Percentiles rank a stretch among this genome's conserved stretches.
These are phyloP conservation scores for Xerocomus potaroensis DNA, from an alignment of 768 basidiomycete species.

Conservation along the genomic window DNA sequence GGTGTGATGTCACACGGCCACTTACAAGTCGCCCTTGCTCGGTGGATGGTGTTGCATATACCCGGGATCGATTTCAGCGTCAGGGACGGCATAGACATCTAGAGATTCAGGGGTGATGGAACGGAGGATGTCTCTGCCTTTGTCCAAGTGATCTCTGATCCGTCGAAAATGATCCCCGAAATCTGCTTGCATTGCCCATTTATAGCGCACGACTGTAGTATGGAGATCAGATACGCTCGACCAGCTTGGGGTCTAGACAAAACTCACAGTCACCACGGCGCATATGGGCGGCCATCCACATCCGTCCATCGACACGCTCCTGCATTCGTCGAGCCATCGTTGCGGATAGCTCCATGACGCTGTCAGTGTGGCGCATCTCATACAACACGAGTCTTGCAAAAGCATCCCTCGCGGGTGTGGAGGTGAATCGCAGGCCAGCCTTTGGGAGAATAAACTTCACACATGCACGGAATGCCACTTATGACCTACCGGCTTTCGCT, in stretches of 20 bases:
- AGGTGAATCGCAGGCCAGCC: conserved; percentile 34
- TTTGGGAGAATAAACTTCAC: conserved; percentile 13
- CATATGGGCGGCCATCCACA: conserved; percentile 44
- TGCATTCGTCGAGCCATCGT: conserved; percentile 32
- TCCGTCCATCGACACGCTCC: conserved; percentile 26
- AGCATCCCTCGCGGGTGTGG: conserved; percentile 26
- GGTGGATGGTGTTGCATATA: conserved; percentile 17
- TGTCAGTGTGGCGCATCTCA: conserved; percentile 26
- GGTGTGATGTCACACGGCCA: not conserved
- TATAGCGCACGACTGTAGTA: conserved; percentile 25
- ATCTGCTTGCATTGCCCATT: conserved; percentile 35
- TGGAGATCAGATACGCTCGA: not conserved
- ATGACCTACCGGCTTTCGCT: conserved; percentile 37
- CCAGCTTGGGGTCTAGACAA: not conserved
- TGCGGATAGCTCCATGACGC: conserved; percentile 27
- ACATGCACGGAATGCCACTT: not conserved
- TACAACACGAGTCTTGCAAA: conserved; percentile 33
- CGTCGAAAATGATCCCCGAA: conserved; percentile 36
- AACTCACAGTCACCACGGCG: conserved; percentile 40
- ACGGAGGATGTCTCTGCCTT: conserved; percentile 17
- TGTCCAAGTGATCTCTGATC: conserved; percentile 25
- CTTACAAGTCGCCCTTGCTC: conserved; percentile 20
- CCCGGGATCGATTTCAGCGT: conserved; percentile 12
- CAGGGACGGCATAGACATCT: conserved; percentile 21
- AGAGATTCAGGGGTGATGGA: conserved; percentile 17